Evolutionary conservation across 176 grass and related monocot genomes (phyloP).

Genomic region (maize (Zea mays)): Zm-B73-REFERENCE-NAM-5.0 NC_050101.1:172975501-172976000

Average conservation of each 20-base stretch:
- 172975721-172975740: background rate
- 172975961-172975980: background rate
- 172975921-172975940: background rate
- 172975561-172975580: background rate
- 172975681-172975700: background rate
- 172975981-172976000: conserved; percentile 10
- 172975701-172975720: background rate
- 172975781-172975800: background rate
- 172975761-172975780: background rate
- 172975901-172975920: conserved; percentile 1
- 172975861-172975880: conserved; percentile 1
- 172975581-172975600: background rate
- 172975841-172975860: background rate
- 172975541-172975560: background rate
- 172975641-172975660: background rate
- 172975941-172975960: conserved; percentile 7
- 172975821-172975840: conserved; percentile 3
- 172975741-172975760: background rate
- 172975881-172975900: background rate
- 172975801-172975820: background rate
- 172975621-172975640: background rate
- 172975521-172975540: background rate
- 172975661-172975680: background rate
- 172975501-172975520: conserved; percentile 78
- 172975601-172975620: conserved; percentile 10